phyloP scores from a whole-genome alignment of 768 basidiomycete species.

The Auricularia auricula-judae region DNA sequence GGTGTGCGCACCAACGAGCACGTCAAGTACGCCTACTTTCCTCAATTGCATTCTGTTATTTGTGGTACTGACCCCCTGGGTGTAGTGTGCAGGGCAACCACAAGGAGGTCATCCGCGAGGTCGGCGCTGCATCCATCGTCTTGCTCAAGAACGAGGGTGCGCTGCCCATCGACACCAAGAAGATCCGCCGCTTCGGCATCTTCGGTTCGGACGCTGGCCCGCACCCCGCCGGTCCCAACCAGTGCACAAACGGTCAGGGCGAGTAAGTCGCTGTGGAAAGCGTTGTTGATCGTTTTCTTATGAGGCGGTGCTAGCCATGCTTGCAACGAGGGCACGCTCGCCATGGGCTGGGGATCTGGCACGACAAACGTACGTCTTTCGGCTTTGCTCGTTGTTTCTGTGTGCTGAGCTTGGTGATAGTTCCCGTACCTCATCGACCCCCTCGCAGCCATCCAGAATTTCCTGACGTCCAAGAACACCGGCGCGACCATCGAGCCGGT shows the following conservation, averaged over 20 bases:
- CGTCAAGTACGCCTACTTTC: conserved; percentile 24
- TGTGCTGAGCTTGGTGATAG: neutral
- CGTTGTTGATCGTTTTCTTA: neutral
- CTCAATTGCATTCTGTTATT: neutral
- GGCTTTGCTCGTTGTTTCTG: neutral
- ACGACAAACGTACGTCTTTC: conserved; percentile 44
- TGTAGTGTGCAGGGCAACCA: conserved; percentile 53
- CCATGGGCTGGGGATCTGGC: conserved; percentile 91
- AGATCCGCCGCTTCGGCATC: conserved; percentile 16
- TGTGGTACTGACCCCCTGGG: neutral
- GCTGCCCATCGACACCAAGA: conserved; percentile 30
- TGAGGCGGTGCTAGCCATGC: conserved; percentile 23
- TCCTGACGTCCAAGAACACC: neutral
- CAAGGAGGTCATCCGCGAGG: conserved; percentile 51
- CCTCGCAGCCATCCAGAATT: conserved; percentile 8
- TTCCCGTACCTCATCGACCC: conserved; percentile 16
- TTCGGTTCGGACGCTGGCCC: conserved; percentile 53
- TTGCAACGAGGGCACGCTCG: conserved; percentile 59
- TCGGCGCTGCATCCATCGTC: conserved; percentile 64
- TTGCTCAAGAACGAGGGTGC: conserved; percentile 59
- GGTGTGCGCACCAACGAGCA: conserved; percentile 37
- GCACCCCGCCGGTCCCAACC: conserved; percentile 55
- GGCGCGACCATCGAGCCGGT: conserved; percentile 4
- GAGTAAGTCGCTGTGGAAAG: conserved; percentile 25
- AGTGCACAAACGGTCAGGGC: conserved; percentile 25